Base-by-base conservation (phyloP, 257 asterid species). In the Leonotis leonurus region DNA sequence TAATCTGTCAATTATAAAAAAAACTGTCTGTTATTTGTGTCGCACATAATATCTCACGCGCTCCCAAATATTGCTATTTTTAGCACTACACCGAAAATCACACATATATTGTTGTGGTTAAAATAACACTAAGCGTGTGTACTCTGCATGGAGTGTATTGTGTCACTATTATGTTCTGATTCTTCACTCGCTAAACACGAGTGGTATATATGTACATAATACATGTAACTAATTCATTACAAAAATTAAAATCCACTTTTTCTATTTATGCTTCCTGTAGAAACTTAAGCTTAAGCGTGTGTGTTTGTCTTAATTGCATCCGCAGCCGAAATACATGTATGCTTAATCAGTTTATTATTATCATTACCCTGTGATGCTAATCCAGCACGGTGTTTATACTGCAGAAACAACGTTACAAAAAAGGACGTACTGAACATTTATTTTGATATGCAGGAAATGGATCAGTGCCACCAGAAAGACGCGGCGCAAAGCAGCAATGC, bases 401-500 rank as follows among this genome's bases (percentile, higher is more conserved):
- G 18, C 66, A 8, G 41, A 57, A 39, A 43, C 32, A 57, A n/a
- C 62, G 48, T n/a, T n/a, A 51, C 77, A 63, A 37, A 51, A 52
- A 70, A 63, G n/a, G 36, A n/a, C n/a, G n/a, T 52, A 58, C 60
- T 53, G 5, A 45, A 48, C 53, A 22, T 48, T 60, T 14, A 14
- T 56, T 65, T 27, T 60, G 54, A 39, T 58, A 39, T 58, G 70
- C 80, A 71, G 77, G 62, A 64, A 55, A 62, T 73, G 79, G 70
- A 64, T 9, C 73, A 70, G 64, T 24, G 61, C 69, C 32, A 39
- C 62, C 77, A 67, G 24, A 56, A 68, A 48, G 74, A 49, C 59
- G 72, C 40, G 25, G 80, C 35, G 81, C 70, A 63, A 40, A 70
- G 70, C 58, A 56, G 66, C 70, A 62, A 20, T 53, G 18, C 60